Percentiles rank a stretch among this genome's conserved stretches.
These are phyloP conservation scores for Trametes maxima DNA, from an alignment of 768 basidiomycete species.

Conservation along the genomic window DNA sequence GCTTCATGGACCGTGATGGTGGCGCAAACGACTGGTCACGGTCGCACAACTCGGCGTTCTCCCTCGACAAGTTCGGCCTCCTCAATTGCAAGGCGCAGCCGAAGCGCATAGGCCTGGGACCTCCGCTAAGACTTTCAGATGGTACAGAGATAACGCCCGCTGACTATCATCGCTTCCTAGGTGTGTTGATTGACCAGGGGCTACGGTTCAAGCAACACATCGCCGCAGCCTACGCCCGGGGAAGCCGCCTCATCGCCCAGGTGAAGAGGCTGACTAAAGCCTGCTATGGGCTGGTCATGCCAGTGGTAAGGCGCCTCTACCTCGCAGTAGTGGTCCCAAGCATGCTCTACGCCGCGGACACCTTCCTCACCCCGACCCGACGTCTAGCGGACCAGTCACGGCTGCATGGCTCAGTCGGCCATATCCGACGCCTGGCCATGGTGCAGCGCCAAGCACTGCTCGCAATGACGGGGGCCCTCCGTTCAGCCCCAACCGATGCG, in stretches of 20 bases:
- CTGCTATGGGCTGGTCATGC: constrained; percentile 24
- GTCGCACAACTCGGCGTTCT: too few species aligned
- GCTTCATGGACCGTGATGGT: constrained; percentile 18
- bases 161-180: constrained; percentile 33
- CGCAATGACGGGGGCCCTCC: constrained; percentile 29
- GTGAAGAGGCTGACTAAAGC: constrained; percentile 27
- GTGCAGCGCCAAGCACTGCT: constrained; percentile 30
- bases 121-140: constrained; percentile 13
- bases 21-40: too few species aligned
- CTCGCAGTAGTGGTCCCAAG: constrained; percentile 30
- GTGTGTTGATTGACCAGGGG: constrained; percentile 34
- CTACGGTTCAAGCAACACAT: constrained; percentile 31
- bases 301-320: constrained; percentile 31
- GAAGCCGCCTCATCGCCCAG: constrained; percentile 25
- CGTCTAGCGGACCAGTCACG: background rate
- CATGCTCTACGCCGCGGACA: constrained; percentile 34
- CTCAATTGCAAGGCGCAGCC: too few species aligned
- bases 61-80: too few species aligned
- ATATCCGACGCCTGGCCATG: constrained; percentile 13
- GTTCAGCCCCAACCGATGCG: constrained; percentile 26
- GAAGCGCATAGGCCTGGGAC: background rate
- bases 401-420: background rate
- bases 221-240: constrained; percentile 27
- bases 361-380: constrained; percentile 5
- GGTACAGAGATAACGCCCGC: constrained; percentile 23